phyloP scores from a whole-genome alignment of 2,329 filamentous ascomycete species.

The Neocucurbitaria cava region DNA sequence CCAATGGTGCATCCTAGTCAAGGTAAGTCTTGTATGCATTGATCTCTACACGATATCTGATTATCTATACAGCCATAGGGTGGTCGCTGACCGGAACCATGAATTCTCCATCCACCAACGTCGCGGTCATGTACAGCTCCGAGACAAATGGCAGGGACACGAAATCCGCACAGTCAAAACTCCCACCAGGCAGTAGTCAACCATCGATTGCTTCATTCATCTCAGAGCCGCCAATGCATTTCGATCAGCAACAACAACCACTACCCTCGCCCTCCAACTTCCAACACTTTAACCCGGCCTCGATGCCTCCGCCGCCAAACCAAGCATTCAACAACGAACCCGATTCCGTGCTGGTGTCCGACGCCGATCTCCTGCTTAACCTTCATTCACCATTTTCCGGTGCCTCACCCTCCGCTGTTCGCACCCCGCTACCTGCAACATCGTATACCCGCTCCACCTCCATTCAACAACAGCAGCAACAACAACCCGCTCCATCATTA shows the following conservation, averaged over 20 bases:
- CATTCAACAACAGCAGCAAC: slow-evolving; percentile 23
- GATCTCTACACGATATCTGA: slow-evolving; percentile 10
- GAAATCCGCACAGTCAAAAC: slow-evolving; percentile 28
- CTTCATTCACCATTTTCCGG: slow-evolving; percentile 55
- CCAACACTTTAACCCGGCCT: slow-evolving; percentile 33
- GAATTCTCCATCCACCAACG: slow-evolving; percentile 82
- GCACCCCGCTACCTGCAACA: slow-evolving; percentile 20
- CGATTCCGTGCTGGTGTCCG: slow-evolving; percentile 50
- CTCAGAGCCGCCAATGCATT: slow-evolving; percentile 37
- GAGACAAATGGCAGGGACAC: slow-evolving; percentile 39
- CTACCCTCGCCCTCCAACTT: slow-evolving; percentile 33
- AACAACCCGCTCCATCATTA: slow-evolving; percentile 6
- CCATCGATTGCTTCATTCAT: slow-evolving; percentile 43
- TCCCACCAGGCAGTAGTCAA: slow-evolving; percentile 25
- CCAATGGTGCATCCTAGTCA: slow-evolving; percentile 59
- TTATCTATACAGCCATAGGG: slow-evolving; percentile 65
- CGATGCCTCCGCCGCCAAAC: slow-evolving; percentile 43
- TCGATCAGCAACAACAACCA: slow-evolving; percentile 26
- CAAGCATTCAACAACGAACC: slow-evolving; percentile 30
- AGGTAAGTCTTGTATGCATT: slow-evolving; percentile 45
- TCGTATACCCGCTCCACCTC: slow-evolving; percentile 27
- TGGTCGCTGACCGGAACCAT: slow-evolving; percentile 90
- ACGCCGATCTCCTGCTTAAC: slow-evolving; percentile 58
- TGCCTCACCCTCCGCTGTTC: slow-evolving; percentile 27
- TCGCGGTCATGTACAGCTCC: slow-evolving; percentile 80